Evolutionary conservation across 192 early-diverging fungal species (phyloP).

Genomic region (Entomortierella lignicola): DNA sequence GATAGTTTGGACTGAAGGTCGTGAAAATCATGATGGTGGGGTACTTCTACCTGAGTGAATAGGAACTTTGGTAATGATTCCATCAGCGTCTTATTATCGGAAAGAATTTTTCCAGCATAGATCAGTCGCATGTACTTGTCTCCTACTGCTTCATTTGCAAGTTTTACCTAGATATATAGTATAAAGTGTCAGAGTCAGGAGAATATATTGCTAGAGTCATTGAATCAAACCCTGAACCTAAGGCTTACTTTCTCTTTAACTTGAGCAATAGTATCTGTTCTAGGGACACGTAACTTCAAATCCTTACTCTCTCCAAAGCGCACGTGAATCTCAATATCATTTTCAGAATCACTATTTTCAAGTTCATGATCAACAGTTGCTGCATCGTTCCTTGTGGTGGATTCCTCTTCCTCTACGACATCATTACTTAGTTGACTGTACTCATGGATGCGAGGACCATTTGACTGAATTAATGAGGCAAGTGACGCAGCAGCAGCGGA

Average conservation of each 20-base stretch:
- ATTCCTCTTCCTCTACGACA: not conserved
- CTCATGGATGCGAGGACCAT: not conserved
- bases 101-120: constrained; percentile 59
- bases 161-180: constrained; percentile 56
- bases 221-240: not conserved
- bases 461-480: constrained; percentile 5
- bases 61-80: constrained; percentile 49
- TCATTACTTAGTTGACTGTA: constrained; percentile 5
- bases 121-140: constrained; percentile 65
- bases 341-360: constrained; percentile 5
- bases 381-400: not conserved
- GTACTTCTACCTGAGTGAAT: constrained; percentile 27
- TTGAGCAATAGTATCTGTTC: constrained; percentile 51
- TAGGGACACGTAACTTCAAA: constrained; percentile 27
- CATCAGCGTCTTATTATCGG: constrained; percentile 45
- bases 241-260: constrained; percentile 60
- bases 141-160: constrained; percentile 23
- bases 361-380: not conserved
- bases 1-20: constrained; percentile 28
- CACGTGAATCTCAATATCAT: constrained; percentile 41
- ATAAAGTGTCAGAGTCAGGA: not conserved
- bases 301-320: constrained; percentile 48
- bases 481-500: constrained; percentile 27
- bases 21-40: constrained; percentile 18
- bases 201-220: too few species aligned